Evolutionary conservation across 495 filamentous ascomycete genomes (phyloP), one percentile per base, ranked within the genome.

Genomic region (Glarea lozoyensis): DNA sequence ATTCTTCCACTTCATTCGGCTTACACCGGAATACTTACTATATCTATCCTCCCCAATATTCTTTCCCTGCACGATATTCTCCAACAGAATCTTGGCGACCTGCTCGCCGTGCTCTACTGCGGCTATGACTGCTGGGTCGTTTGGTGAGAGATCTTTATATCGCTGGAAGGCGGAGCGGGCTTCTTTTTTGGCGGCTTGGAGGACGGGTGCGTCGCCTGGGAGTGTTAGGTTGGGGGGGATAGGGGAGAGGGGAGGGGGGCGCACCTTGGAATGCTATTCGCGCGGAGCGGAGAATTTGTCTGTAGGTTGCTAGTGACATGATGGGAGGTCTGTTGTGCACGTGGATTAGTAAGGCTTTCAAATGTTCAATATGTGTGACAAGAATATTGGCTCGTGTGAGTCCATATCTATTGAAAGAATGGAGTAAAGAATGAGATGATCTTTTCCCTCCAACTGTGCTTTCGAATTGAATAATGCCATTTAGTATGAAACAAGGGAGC

Each of bases 11-110:
- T n/a, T 11, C 16, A 4, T 20, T 19, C 5, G 11, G 22, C 9
- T 7, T 29, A 40, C 9, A 18, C 4, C 15, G 15, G 16, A 18
- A 24, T n/a, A 54, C 81, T 43, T 67, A 86, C 82, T 79, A 64
- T 81, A 90, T 57, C 61, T 75, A 18, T 70, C 67, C 25, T 70
- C 61, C 16, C 75, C 77, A 25, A 76, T 63, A 19, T 63, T 70
- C 37, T 69, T 67, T 29, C 92, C 92, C 56, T 97, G 92, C 2
- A 98, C 87, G 10, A 97, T 67, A 58, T 97, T 97, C 57, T 84
- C 68, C 54, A 77, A 68, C 49, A 98, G 56, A 44, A 97, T 79
- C 41, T 68, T 71, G 4, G 92, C 86, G 18, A 95, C 78, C 40
- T 93, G 86, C 43, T 88, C 68, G 21, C 90, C 93, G 55, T 93